Evolutionary conservation across 2,329 filamentous ascomycete genomes (phyloP).

Genomic region (Diplodia intermedia): DNA sequence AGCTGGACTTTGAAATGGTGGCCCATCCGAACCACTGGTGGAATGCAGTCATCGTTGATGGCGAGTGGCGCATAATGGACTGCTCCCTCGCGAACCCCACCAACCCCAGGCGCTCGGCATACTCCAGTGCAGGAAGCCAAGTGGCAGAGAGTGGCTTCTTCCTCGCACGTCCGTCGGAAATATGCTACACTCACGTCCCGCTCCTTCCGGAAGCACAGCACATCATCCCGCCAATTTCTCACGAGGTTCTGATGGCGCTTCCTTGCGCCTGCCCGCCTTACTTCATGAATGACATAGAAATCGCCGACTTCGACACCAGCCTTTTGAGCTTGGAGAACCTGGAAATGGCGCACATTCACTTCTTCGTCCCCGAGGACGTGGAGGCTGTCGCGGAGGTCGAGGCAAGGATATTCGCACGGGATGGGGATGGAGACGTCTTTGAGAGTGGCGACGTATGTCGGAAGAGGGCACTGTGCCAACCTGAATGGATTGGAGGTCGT

Average conservation of each 20-base stretch:
- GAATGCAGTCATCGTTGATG: slow-evolving; percentile 92
- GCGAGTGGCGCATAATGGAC: slow-evolving; percentile 96
- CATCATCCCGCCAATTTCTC: slow-evolving; percentile 84
- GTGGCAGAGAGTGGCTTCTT: slow-evolving; percentile 92
- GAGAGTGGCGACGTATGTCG: slow-evolving; percentile 87
- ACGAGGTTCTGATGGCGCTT: slow-evolving; percentile 84
- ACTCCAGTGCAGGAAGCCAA: slow-evolving; percentile 73
- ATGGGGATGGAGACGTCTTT: slow-evolving; percentile 89
- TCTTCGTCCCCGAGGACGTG: slow-evolving; percentile 86
- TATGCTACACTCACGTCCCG: slow-evolving; percentile 95
- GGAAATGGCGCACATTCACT: slow-evolving; percentile 89
- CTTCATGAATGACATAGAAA: slow-evolving; percentile 80
- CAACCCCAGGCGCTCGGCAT: slow-evolving; percentile 78
- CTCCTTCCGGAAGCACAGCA: slow-evolving; percentile 89
- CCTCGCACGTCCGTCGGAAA: slow-evolving; percentile 83
- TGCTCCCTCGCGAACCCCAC: slow-evolving; percentile 91
- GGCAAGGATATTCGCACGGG: slow-evolving; percentile 77
- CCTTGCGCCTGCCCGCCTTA: slow-evolving; percentile 86
- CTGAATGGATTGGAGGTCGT: slow-evolving; percentile 84
- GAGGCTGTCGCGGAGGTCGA: slow-evolving; percentile 94
- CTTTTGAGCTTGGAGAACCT: slow-evolving; percentile 85
- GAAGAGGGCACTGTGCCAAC: slow-evolving; percentile 87
- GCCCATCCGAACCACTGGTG: slow-evolving; percentile 96
- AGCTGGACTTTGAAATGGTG: slow-evolving; percentile 74
- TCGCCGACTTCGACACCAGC: slow-evolving; percentile 91